phyloP scores from a whole-genome alignment of 352 stramenopile species.

The Phytophthora fragariaefolia region DNA sequence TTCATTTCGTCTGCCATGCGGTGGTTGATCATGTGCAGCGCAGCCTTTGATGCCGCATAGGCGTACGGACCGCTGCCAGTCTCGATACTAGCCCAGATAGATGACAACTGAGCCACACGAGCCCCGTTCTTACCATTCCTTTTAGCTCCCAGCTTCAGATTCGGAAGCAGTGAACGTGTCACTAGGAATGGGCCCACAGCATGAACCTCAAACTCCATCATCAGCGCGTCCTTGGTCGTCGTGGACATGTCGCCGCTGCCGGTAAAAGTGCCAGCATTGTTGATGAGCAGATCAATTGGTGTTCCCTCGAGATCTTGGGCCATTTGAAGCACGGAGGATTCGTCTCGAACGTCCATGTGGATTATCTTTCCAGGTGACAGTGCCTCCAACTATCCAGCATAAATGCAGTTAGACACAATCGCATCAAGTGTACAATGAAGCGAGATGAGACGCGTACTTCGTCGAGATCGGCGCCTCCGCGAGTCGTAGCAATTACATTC shows the following conservation, averaged over 20 bases:
- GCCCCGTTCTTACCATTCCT: slow-evolving; percentile 39
- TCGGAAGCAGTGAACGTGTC: slow-evolving; percentile 48
- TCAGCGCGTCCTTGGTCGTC: slow-evolving; percentile 45
- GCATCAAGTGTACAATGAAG: neutral
- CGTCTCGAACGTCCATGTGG: slow-evolving; percentile 43
- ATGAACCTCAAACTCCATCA: slow-evolving; percentile 63
- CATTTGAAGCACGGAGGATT: slow-evolving; percentile 40
- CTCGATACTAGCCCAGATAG: slow-evolving; percentile 48
- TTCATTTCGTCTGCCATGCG: slow-evolving; percentile 49
- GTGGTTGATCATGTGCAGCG: slow-evolving; percentile 64
- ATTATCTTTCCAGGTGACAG: slow-evolving; percentile 47
- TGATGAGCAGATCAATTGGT: slow-evolving; percentile 56
- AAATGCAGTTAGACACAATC: neutral
- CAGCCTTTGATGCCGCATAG: slow-evolving; percentile 66
- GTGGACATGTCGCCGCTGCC: slow-evolving; percentile 25
- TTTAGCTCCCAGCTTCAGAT: slow-evolving; percentile 42
- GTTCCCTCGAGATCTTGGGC: slow-evolving; percentile 40
- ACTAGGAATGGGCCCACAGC: slow-evolving; percentile 51
- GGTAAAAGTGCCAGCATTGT: slow-evolving; percentile 49
- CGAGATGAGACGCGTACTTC: neutral
- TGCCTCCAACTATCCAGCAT: slow-evolving; percentile 31
- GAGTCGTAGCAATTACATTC: slow-evolving; percentile 32
- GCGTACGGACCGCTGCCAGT: slow-evolving; percentile 53
- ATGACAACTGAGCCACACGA: slow-evolving; percentile 50
- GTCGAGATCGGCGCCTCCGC: slow-evolving; percentile 4